Evolutionary conservation across 352 stramenopile genomes (phyloP).

Genomic region (Globisporangium emineosum): DNA sequence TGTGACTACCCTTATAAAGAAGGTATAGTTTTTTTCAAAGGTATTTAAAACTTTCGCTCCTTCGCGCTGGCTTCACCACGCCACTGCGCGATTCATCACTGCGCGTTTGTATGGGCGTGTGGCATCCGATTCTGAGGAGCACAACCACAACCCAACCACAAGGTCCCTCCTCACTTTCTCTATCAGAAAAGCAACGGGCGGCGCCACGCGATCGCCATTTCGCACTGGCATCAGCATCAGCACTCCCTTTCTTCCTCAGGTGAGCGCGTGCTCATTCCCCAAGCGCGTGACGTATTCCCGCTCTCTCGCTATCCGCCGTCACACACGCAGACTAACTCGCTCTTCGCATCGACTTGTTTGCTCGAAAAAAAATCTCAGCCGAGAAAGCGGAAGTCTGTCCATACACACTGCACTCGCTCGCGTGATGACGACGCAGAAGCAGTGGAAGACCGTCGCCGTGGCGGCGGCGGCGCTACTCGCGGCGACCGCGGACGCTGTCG

Average conservation of each 20-base stretch:
- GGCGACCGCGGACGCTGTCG: slow-evolving; percentile 12
- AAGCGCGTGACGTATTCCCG: neutral
- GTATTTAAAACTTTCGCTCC: neutral
- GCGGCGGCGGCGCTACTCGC: slow-evolving; percentile 4
- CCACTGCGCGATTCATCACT: neutral
- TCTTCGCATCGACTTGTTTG: neutral
- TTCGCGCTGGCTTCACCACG: neutral
- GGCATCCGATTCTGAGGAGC: slow-evolving; percentile 4
- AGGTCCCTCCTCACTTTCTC: neutral
- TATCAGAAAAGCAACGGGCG: neutral
- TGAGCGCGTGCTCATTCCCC: neutral
- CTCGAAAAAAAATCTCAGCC: neutral
- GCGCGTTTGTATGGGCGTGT: neutral
- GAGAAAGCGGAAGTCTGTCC: neutral
- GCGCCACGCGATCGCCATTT: neutral
- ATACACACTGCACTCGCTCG: neutral
- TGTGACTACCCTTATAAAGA: too few relatives aligned
- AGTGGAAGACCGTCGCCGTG: neutral
- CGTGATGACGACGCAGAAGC: neutral
- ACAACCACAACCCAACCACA: neutral
- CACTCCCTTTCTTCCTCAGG: neutral
- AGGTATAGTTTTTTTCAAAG: neutral
- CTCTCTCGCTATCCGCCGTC: neutral
- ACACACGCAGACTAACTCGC: neutral
- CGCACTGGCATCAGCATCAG: neutral